Evolutionary conservation across 129 eudicot genomes (phyloP).

Genomic region (Arctium minus): DNA sequence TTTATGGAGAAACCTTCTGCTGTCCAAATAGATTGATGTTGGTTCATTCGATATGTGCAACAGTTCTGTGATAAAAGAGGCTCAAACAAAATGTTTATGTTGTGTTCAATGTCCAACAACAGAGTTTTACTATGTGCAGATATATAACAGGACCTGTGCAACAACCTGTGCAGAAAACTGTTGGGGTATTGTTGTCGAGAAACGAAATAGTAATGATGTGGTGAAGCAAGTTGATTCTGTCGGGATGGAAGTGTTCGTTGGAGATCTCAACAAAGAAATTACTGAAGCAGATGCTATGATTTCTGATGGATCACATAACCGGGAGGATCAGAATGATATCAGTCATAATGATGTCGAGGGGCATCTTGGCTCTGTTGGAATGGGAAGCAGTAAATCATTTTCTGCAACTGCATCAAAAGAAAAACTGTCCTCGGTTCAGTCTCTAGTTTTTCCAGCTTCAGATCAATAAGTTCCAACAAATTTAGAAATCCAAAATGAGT

Average conservation of each 20-base stretch:
- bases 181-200: too few relatives aligned
- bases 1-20: too few relatives aligned
- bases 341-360: not conserved
- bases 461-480: constrained; percentile 4
- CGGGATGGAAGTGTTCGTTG: not conserved
- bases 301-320: constrained; percentile 20
- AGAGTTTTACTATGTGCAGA: too few relatives aligned
- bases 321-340: constrained; percentile 17
- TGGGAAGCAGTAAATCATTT: not conserved
- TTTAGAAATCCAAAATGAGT: constrained; percentile 25
- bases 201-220: not conserved
- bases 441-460: constrained; percentile 19
- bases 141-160: too few relatives aligned
- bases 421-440: not conserved
- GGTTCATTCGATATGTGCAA: too few relatives aligned
- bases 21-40: too few relatives aligned
- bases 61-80: too few relatives aligned
- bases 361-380: not conserved
- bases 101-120: too few relatives aligned
- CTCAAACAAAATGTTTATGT: too few relatives aligned
- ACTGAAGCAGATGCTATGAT: constrained; percentile 4
- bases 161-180: too few relatives aligned
- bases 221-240: not conserved
- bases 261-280: constrained; percentile 11
- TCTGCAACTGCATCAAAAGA: not conserved